Evolutionary conservation across 2,329 filamentous ascomycete genomes (phyloP).

Genomic region (Biscogniauxia mediterranea): DNA sequence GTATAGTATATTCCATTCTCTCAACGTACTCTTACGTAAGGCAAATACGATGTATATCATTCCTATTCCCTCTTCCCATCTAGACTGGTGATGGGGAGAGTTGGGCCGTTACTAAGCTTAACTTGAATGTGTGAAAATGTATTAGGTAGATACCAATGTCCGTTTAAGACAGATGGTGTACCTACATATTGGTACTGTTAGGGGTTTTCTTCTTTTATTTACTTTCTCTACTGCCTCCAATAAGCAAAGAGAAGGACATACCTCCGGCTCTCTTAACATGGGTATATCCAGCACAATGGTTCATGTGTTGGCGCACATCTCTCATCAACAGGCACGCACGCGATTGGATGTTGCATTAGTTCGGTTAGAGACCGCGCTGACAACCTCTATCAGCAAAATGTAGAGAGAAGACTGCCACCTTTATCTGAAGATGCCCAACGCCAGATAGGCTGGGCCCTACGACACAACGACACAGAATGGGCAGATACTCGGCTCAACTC

Average conservation of each 20-base stretch:
- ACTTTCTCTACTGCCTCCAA: too few species aligned
- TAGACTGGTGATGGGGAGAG: not conserved
- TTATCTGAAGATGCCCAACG: not conserved
- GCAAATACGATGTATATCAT: not conserved
- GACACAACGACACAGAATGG: not conserved
- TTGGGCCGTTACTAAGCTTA: not conserved
- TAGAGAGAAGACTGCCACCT: not conserved
- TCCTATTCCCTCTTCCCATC: not conserved
- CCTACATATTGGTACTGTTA: not conserved
- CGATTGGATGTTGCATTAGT: not conserved
- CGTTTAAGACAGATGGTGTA: not conserved
- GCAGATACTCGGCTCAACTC: not conserved
- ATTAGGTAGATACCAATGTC: not conserved
- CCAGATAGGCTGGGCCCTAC: not conserved
- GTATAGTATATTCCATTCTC: too few species aligned
- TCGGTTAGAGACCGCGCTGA: not conserved
- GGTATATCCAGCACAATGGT: not conserved
- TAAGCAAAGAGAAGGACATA: too few species aligned
- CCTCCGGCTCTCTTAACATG: not conserved
- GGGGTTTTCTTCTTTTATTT: not conserved
- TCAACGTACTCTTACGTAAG: not conserved
- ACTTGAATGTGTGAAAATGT: not conserved
- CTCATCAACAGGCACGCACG: not conserved
- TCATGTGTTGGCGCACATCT: not conserved
- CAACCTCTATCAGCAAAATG: not conserved